These are phyloP conservation scores for Bryum argenteum DNA, from an alignment of 225 moss, liverwort and hornwort species.

Conservation along the genomic window DNA sequence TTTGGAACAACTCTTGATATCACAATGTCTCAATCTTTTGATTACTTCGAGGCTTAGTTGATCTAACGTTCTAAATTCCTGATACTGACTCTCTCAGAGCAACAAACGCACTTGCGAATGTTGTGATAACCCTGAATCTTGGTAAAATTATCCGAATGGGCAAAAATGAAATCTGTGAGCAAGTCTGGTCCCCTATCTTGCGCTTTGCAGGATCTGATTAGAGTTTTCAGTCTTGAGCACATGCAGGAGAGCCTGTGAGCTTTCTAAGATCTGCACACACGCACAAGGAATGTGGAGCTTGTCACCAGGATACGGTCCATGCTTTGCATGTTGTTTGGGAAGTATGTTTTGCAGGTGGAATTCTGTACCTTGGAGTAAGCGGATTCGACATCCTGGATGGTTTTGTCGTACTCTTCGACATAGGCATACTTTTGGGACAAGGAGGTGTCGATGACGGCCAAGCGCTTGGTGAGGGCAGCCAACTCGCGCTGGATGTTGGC, in stretches of 20 bases:
- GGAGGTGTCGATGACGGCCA: conserved; percentile 69
- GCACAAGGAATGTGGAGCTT: conserved; percentile 1
- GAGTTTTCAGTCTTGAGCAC: conserved; percentile 71
- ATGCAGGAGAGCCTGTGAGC: conserved; percentile 87
- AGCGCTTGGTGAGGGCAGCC: conserved; percentile 59
- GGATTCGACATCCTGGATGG: conserved; percentile 79
- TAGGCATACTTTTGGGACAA: conserved; percentile 73
- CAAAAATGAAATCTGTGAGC: neutral
- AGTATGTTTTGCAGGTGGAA: no score
- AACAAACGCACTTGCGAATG: no score
- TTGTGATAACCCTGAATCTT: no score
- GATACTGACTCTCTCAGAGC: no score
- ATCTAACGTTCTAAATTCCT: no score
- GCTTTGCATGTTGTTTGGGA: neutral
- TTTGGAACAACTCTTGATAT: no score
- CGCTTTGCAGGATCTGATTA: conserved; percentile 31
- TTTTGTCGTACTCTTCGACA: conserved; percentile 84
- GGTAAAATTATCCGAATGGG: no score
- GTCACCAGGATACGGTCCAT: neutral
- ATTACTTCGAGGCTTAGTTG: no score
- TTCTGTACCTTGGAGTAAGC: conserved; percentile 77
- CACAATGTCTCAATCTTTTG: no score
- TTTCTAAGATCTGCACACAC: conserved; percentile 78
- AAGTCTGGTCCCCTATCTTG: conserved; percentile 28
- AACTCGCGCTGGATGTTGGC: conserved; percentile 73